Evolutionary conservation across 169 alveolate genomes (phyloP), one percentile per base, ranked within the genome.

Genomic region (Cryptosporidium parvum): DNA sequence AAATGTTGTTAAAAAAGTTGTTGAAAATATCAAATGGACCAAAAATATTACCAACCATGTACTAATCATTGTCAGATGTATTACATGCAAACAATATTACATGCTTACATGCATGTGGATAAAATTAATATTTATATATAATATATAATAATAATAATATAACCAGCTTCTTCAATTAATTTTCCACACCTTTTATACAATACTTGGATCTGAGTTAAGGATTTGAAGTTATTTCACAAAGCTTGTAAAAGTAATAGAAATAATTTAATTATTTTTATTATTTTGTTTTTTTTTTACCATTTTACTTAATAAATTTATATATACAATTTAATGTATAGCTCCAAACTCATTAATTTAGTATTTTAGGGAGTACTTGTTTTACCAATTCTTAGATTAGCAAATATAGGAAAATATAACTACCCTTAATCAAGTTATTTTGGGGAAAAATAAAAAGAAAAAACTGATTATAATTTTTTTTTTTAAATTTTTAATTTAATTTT

Each of bases 1-100:
- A 51, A 71, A 70, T 59, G 86, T 59, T 33, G 92, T 75, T 29
- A 85, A 23, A 62, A 85, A 85, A 16, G 92, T 69, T 8, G 92
- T 69, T 8, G 92, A 85, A 65, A 85, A 85, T 23, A 85, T 51
- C 59, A 85, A 59, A 67, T 85, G 85, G 52, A 65, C 44, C 70
- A 85, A n/a, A 48, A 85, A 29, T 37, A 85, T 51, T 33, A 85
- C 10, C 44, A 71, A 56, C 86, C 86, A 61, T 37, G 85, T 51
- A 37, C 39, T 71, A 1, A 69, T 8, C 44, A 70, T 85, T 31
- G 56, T 23, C 75, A 85, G 35, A 56, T 56, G 0, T 23, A 56
- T 12, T 0, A 21, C 23, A 56, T 56, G 35, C 35, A 26, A 26
- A 26, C 0, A 56, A 9, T 48, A 12, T 48, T 16, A 48, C 56